A percentile compares a stretch with the other conserved stretches of the same genome.
These are phyloP conservation scores for Rosa chinensis DNA, from an alignment of 306 rosid genomes.

Conservation along the genomic window DNA sequence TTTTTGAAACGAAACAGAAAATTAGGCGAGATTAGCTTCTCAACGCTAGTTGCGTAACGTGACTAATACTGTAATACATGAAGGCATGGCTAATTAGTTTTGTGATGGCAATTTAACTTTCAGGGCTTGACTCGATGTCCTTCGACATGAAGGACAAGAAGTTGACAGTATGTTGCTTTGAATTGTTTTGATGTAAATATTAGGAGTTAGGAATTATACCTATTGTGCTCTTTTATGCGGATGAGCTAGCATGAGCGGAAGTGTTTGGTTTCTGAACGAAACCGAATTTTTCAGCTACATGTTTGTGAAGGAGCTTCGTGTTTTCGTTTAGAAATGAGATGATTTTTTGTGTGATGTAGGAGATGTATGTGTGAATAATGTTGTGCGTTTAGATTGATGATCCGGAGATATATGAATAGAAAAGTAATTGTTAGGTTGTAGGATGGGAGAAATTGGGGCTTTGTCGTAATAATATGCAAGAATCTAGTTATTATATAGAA, in stretches of 20 bases:
- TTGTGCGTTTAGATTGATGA: background rate
- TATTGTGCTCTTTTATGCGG: background rate
- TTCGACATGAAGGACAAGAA: no score
- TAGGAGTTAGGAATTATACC: background rate
- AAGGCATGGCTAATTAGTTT: no score
- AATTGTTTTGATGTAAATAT: background rate
- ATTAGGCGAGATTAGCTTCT: background rate
- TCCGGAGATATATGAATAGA: background rate
- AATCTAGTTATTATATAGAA: background rate
- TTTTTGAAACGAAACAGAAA: no score
- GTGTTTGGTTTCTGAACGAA: background rate
- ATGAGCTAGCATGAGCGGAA: background rate
- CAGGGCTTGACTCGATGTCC: no score
- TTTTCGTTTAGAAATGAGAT: background rate
- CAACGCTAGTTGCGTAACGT: background rate
- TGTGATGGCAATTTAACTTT: no score
- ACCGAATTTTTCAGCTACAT: background rate
- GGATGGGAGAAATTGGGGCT: background rate
- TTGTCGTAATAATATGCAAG: constrained; percentile 6
- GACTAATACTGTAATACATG: no score
- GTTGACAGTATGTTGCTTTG: background rate
- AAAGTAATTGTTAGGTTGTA: background rate
- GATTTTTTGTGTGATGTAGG: background rate
- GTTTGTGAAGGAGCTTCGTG: background rate
- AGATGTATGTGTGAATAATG: background rate